Percentiles rank a stretch among this genome's conserved stretches.
These are phyloP conservation scores for Bolboschoenoplectus hybrid DNA, from an alignment of 202 grass and related monocot genomes.

Conservation along the genomic window DNA sequence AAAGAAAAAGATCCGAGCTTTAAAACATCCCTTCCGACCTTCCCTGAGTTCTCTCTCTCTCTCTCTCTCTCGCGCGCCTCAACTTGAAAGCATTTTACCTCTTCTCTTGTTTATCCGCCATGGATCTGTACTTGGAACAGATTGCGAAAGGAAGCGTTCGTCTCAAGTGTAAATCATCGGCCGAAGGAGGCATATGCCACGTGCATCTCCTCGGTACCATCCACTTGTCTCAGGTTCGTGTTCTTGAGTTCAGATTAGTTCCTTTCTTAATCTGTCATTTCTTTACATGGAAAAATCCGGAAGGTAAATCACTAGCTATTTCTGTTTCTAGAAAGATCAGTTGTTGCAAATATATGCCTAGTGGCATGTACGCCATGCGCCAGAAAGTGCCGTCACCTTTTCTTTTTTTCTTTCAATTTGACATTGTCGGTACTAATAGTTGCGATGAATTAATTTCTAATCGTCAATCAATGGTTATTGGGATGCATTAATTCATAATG, in stretches of 20 bases:
- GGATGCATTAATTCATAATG: too few species aligned
- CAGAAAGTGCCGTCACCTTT: too few species aligned
- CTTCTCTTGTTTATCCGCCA: neutral
- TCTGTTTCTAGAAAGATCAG: too few species aligned
- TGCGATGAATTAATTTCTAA: too few species aligned
- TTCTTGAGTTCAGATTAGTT: neutral
- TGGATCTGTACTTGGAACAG: neutral
- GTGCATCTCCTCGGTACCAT: neutral
- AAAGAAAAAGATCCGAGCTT: neutral
- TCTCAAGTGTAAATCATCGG: neutral
- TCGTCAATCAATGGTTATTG: too few species aligned
- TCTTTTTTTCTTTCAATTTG: too few species aligned
- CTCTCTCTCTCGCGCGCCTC: neutral
- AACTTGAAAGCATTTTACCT: neutral
- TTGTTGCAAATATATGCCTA: too few species aligned
- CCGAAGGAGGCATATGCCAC: neutral
- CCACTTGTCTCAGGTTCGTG: neutral
- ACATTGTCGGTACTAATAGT: too few species aligned
- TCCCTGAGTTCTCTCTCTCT: too few species aligned
- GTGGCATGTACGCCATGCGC: too few species aligned
- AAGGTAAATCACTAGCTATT: too few species aligned
- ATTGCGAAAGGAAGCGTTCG: neutral
- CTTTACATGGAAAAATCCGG: neutral
- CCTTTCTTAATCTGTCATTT: neutral
- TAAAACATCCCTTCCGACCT: neutral